phyloP scores from a whole-genome alignment of 2,329 filamentous ascomycete genomes.

The Annulohypoxylon truncatum region DNA sequence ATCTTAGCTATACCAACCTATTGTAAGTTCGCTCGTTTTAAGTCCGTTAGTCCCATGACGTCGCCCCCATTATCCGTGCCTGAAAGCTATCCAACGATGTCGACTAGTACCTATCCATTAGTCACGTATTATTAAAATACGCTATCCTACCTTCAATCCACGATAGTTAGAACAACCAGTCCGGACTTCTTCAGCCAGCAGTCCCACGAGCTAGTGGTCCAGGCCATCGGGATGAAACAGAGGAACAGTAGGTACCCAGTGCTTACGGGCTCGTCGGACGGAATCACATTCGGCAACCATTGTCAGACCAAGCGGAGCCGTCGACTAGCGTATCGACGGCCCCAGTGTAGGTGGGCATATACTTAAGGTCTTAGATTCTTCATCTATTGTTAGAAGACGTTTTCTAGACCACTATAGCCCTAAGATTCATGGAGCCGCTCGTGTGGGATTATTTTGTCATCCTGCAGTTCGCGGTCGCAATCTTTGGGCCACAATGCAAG shows the following conservation, averaged over 20 bases:
- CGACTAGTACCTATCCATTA: conserved; percentile 24
- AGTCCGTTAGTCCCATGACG: conserved; percentile 34
- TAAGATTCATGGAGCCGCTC: conserved; percentile 31
- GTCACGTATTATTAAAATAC: conserved; percentile 37
- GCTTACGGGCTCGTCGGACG: conserved; percentile 22
- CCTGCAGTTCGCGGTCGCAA: conserved; percentile 28
- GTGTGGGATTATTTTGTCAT: conserved; percentile 36
- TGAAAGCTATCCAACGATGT: conserved; percentile 11
- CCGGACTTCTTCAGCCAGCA: conserved; percentile 8
- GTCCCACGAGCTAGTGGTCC: conserved; percentile 7
- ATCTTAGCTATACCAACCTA: conserved; percentile 19
- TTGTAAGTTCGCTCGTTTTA: conserved; percentile 18
- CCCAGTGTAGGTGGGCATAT: not conserved
- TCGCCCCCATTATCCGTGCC: conserved; percentile 30
- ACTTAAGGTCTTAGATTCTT: not conserved
- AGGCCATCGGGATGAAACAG: conserved; percentile 28
- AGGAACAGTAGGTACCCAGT: conserved; percentile 11
- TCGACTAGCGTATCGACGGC: not conserved
- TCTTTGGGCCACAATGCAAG: conserved; percentile 26
- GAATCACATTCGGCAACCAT: conserved; percentile 15
- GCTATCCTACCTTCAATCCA: conserved; percentile 17
- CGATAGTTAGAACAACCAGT: conserved; percentile 3
- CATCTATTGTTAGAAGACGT: not conserved
- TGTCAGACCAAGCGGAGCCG: conserved; percentile 23
- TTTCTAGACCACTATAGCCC: conserved; percentile 24